Evolutionary conservation across 495 filamentous ascomycete species (phyloP).

Genomic region (Podospora conica): DNA sequence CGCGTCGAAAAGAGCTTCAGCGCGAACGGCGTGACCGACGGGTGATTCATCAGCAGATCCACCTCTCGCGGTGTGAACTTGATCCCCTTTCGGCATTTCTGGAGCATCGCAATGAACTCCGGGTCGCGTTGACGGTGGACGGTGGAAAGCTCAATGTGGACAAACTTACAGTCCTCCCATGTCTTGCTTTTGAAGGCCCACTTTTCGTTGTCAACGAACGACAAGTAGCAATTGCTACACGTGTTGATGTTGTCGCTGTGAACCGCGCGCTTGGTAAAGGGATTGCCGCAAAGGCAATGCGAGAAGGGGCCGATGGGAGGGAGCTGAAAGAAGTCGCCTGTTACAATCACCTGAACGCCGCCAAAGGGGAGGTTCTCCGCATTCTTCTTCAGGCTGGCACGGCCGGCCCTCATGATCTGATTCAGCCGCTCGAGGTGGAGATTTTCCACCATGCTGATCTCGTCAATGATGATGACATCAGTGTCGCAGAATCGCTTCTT

Average conservation of each 20-base stretch:
- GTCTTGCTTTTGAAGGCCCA: constrained; percentile 33
- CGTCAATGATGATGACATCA: constrained; percentile 41
- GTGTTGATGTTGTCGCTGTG: constrained; percentile 64
- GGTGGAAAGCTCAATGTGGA: constrained; percentile 37
- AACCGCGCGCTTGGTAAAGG: constrained; percentile 75
- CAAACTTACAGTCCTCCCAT: constrained; percentile 35
- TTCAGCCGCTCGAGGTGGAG: constrained; percentile 50
- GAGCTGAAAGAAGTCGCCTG: constrained; percentile 95
- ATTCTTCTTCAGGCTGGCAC: constrained; percentile 60
- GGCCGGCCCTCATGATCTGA: constrained; percentile 61
- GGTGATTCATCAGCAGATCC: constrained; percentile 41
- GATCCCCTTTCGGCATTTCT: constrained; percentile 44
- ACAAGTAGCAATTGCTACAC: constrained; percentile 21
- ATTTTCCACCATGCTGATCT: constrained; percentile 50
- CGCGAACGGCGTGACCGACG: constrained; percentile 36
- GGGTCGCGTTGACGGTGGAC: constrained; percentile 50
- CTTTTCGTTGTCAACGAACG: constrained; percentile 33
- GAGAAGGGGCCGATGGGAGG: constrained; percentile 80
- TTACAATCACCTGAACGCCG: constrained; percentile 87
- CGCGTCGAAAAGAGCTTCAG: constrained; percentile 42
- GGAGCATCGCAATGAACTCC: constrained; percentile 45
- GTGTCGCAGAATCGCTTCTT: constrained; percentile 25
- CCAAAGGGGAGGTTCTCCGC: constrained; percentile 57
- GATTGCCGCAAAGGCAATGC: constrained; percentile 68
- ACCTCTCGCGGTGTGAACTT: constrained; percentile 30